Evolutionary conservation across 2,329 filamentous ascomycete species (phyloP).

Genomic region (Botrytis squamosa): DNA sequence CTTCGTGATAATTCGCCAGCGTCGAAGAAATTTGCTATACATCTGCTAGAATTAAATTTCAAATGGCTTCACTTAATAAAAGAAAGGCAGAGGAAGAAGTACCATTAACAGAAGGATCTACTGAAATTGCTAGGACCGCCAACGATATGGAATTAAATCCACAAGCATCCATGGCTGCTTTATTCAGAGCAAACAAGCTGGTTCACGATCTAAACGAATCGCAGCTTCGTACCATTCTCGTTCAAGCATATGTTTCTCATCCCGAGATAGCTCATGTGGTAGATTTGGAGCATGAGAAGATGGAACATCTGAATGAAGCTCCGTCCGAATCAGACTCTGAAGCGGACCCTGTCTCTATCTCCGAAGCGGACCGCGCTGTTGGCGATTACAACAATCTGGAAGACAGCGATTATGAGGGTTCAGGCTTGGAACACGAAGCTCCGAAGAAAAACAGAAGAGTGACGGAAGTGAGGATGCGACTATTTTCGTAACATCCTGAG

Average conservation of each 20-base stretch:
- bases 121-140: background rate
- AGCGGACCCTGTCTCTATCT: background rate
- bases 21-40: background rate
- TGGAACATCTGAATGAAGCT: slow-evolving; percentile 1
- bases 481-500: background rate
- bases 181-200: slow-evolving; percentile 19
- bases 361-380: background rate
- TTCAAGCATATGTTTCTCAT: slow-evolving; percentile 18
- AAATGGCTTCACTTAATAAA: background rate
- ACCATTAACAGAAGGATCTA: background rate
- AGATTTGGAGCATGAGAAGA: slow-evolving; percentile 18
- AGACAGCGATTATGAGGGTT: background rate
- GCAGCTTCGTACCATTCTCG: slow-evolving; percentile 17
- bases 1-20: background rate
- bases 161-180: slow-evolving; percentile 4
- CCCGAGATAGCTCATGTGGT: slow-evolving; percentile 8
- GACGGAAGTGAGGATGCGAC: slow-evolving; percentile 12
- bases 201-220: slow-evolving; percentile 19
- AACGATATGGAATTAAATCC: background rate
- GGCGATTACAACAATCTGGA: background rate
- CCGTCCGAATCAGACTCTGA: background rate
- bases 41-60: background rate
- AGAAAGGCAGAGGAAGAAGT: slow-evolving; percentile 10
- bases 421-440: background rate
- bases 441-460: slow-evolving; percentile 12